Conservation (phyloP, 148 eudicot species). For the Silene uniflora region DNA sequence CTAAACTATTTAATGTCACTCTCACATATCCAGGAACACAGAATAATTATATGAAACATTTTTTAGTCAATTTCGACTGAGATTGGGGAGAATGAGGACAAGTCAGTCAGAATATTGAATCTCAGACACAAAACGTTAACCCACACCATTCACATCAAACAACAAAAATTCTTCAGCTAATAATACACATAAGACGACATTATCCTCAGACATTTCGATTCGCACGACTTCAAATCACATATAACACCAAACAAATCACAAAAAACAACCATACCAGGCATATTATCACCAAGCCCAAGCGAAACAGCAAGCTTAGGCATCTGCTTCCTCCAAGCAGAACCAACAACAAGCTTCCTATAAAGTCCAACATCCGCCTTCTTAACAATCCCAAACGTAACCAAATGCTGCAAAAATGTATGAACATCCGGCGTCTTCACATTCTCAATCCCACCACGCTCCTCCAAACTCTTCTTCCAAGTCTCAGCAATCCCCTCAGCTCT, state of each 20-base stretch:
- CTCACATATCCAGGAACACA: not conserved
- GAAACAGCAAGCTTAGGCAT: constrained; percentile 98
- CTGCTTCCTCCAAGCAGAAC: constrained; percentile 97
- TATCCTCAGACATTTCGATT: not conserved
- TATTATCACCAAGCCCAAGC: constrained; percentile 76
- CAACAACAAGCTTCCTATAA: constrained; percentile 88
- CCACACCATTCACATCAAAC: not conserved
- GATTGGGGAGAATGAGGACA: not conserved
- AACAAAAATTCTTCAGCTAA: not conserved
- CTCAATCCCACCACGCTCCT: constrained; percentile 85
- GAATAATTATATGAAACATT: not conserved
- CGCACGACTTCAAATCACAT: not conserved
- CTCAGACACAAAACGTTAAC: not conserved
- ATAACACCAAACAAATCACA: not conserved
- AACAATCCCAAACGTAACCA: constrained; percentile 92
- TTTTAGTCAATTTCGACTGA: not conserved
- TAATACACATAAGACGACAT: not conserved
- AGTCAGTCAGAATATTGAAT: not conserved
- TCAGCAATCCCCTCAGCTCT: constrained; percentile 81
- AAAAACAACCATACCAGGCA: constrained; percentile 71
- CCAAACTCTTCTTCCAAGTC: constrained; percentile 88
- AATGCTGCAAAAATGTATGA: constrained; percentile 88
- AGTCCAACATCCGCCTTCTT: constrained; percentile 71
- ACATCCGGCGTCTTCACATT: constrained; percentile 94
- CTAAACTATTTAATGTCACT: not conserved